Base-by-base conservation (phyloP, 228 moss, liverwort and hornwort species). In the Sphagnum fallax region DNA sequence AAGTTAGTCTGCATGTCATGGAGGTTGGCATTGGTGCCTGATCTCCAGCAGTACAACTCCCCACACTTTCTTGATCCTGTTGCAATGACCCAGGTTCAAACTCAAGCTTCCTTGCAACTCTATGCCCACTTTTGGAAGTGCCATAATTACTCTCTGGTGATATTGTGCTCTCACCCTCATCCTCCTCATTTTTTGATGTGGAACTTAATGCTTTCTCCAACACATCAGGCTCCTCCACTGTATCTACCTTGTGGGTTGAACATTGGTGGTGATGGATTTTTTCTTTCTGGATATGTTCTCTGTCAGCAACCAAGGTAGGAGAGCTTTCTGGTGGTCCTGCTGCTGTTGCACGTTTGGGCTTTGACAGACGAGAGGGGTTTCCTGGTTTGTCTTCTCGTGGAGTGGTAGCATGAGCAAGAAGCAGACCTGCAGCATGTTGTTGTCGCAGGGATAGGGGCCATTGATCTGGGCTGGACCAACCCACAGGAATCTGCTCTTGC, bases 381-480 rank as follows among this genome's bases (percentile, higher is more conserved):
- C 55, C 55, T 55, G 55, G 55, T 8, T 12, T 8, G 55, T 12
- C 55, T 65, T 55, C 67, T 61, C 73, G 61, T 62, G 64, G 75
- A 5, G 76, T 76, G 4, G 79, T 73, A 52, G 68, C 76, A 60
- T 68, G 70, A 4, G 80, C 16, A 53, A 74, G 83, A 53, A 87
- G 52, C 50, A 87, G 60, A 2, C 87, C 87, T 13, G 83, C 83
- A 0, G 78, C 83, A 64, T 87, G 87, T 55, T 87, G 87, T 66
- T 87, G 87, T 8, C 87, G 81, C 32, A 87, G 78, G 5, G 87
- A 87, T 63, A 87, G 83, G 50, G 83, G 83, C 83, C 83, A 83
- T 12, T 68, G 83, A 58, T 83, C 74, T 6, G 74, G 74, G 67
- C 71, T 68, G 32, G 83, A 83, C 87, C 83, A 87, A 9, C 80